phyloP scores from a whole-genome alignment of 495 filamentous ascomycete species.

The Penicillium argentinense region DNA sequence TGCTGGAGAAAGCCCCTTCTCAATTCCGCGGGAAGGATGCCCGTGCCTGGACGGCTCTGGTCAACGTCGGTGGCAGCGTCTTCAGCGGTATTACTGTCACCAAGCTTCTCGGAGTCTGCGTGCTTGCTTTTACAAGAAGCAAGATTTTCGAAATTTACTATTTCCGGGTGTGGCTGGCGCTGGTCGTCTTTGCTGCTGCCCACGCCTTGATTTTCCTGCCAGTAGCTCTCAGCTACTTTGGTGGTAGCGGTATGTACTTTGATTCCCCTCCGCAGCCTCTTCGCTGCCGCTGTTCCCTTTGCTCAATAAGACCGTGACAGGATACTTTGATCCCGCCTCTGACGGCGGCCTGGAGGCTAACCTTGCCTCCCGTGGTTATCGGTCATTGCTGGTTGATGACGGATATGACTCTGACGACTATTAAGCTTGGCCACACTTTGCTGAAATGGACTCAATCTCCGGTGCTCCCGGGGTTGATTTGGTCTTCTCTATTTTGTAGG shows the following conservation, averaged over 20 bases:
- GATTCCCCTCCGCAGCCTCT: background rate
- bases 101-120: constrained; percentile 87
- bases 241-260: constrained; percentile 67
- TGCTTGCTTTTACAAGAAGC: constrained; percentile 89
- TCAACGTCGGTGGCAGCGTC: constrained; percentile 90
- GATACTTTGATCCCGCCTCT: constrained; percentile 81
- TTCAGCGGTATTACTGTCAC: constrained; percentile 96
- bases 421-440: constrained; percentile 19
- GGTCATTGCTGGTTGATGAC: constrained; percentile 47
- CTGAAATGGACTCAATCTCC: constrained; percentile 2
- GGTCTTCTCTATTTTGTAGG: too few species aligned
- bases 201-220: constrained; percentile 92
- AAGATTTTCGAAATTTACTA: constrained; percentile 99
- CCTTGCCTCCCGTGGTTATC: constrained; percentile 54
- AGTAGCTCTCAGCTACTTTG: constrained; percentile 81
- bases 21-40: constrained; percentile 76
- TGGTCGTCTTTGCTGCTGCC: constrained; percentile 83
- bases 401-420: constrained; percentile 55
- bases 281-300: background rate
- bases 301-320: too few species aligned
- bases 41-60: constrained; percentile 84
- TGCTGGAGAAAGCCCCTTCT: constrained; percentile 69
- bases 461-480: constrained; percentile 1
- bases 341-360: constrained; percentile 87
- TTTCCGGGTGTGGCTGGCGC: constrained; percentile 90